These are phyloP conservation scores for Fistulifera solaris DNA, from an alignment of 108 stramenopile genomes.

Conservation along the genomic window DNA sequence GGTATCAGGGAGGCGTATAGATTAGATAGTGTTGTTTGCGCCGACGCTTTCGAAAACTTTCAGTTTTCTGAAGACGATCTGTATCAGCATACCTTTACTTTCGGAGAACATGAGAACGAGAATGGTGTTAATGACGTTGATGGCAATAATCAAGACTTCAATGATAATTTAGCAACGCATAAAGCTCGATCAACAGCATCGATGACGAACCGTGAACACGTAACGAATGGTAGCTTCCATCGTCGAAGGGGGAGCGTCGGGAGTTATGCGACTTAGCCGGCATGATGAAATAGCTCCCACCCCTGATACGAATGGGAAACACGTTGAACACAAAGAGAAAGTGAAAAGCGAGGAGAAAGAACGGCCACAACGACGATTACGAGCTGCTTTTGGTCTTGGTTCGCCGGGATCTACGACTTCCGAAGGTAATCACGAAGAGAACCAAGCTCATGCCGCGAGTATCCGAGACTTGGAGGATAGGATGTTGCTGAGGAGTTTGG, in stretches of 20 bases:
- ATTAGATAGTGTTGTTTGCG: conserved; percentile 54
- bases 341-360: not conserved
- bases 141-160: not conserved
- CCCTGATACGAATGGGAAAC: too few species aligned
- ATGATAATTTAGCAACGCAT: not conserved
- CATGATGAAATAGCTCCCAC: not conserved
- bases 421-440: not conserved
- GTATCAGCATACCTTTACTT: conserved; percentile 55
- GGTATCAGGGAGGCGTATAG: conserved; percentile 89
- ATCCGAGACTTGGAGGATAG: conserved; percentile 18
- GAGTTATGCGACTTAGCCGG: not conserved
- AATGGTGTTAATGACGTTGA: too few species aligned
- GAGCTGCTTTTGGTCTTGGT: conserved; percentile 17
- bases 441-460: conserved; percentile 4
- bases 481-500: conserved; percentile 18
- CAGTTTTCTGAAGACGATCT: conserved; percentile 42
- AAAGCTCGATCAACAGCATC: not conserved
- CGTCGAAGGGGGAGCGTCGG: conserved; percentile 13
- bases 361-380: conserved; percentile 7
- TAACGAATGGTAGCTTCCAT: conserved; percentile 2
- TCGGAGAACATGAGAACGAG: conserved; percentile 7
- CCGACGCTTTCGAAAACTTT: conserved; percentile 34
- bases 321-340: not conserved
- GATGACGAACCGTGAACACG: not conserved
- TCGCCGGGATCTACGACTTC: not conserved